Evolutionary conservation across 805 yeast genomes (phyloP).

Genomic region (Kazachstania bromeliacearum): DNA sequence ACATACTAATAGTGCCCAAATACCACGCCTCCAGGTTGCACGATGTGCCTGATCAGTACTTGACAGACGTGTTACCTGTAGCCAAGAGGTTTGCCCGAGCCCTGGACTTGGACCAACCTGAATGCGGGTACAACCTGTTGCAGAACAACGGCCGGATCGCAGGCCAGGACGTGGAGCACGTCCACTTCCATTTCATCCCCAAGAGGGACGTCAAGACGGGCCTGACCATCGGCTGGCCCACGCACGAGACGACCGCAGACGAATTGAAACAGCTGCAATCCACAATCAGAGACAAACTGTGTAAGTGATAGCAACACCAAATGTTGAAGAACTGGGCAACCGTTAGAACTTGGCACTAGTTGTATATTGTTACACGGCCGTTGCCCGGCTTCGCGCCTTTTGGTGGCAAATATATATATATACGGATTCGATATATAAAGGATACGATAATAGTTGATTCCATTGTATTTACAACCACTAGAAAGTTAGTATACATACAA

Average conservation of each 20-base stretch:
- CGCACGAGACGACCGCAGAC: constrained; percentile 41
- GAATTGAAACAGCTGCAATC: constrained; percentile 1
- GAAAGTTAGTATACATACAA: no score
- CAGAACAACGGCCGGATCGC: constrained; percentile 94
- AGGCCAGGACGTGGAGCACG: constrained; percentile 91
- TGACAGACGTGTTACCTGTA: constrained; percentile 80
- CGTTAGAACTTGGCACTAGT: no score
- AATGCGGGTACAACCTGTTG: constrained; percentile 68
- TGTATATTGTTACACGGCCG: constrained; percentile 4
- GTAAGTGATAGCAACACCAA: no score
- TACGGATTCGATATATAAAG: neutral
- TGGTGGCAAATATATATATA: constrained; percentile 2
- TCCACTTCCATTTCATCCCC: constrained; percentile 94
- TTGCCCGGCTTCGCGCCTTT: no score
- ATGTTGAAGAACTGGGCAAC: no score
- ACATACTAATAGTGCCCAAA: constrained; percentile 83
- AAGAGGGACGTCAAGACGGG: constrained; percentile 68
- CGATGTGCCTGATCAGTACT: constrained; percentile 81
- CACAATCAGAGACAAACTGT: neutral
- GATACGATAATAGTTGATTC: neutral
- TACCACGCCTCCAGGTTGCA: constrained; percentile 88
- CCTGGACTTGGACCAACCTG: constrained; percentile 50
- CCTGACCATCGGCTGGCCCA: constrained; percentile 86
- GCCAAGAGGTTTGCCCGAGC: constrained; percentile 79
- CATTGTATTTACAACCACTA: neutral